These are phyloP conservation scores for Yamadazyma trypodendri DNA, from an alignment of 1,139 yeast species.

Conservation along the genomic window DNA sequence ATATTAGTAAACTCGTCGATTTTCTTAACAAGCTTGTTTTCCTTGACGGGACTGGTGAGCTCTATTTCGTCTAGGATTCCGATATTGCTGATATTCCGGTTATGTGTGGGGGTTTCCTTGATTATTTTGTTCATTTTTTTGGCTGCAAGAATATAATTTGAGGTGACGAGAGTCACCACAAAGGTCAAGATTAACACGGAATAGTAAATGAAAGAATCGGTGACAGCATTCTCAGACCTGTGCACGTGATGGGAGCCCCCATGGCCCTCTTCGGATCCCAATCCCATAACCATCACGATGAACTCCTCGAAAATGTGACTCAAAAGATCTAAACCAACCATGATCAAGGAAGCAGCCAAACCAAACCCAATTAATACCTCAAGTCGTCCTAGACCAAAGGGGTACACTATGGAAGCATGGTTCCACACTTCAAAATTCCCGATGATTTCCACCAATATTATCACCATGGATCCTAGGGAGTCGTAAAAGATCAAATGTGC, in stretches of 20 bases:
- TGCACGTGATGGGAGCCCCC: slow-evolving; percentile 56
- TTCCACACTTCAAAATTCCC: slow-evolving; percentile 92
- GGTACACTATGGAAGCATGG: slow-evolving; percentile 76
- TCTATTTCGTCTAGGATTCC: slow-evolving; percentile 13
- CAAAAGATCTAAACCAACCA: slow-evolving; percentile 86
- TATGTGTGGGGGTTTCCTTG: slow-evolving; percentile 15
- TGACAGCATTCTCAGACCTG: slow-evolving; percentile 27
- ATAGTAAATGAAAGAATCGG: slow-evolving; percentile 26
- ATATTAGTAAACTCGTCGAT: slow-evolving; percentile 14
- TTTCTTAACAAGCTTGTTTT: slow-evolving; percentile 11
- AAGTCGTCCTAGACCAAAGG: slow-evolving; percentile 87
- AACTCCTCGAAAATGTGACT: slow-evolving; percentile 83
- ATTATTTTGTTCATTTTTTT: slow-evolving; percentile 38
- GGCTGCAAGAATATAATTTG: slow-evolving; percentile 34
- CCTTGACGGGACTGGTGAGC: slow-evolving; percentile 4
- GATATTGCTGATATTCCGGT: slow-evolving; percentile 14
- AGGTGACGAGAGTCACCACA: slow-evolving; percentile 34
- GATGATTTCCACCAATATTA: slow-evolving; percentile 73
- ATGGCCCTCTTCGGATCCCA: slow-evolving; percentile 26
- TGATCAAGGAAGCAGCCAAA: slow-evolving; percentile 75
- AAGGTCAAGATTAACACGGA: slow-evolving; percentile 26
- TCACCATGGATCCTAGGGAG: slow-evolving; percentile 71
- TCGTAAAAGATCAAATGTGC: slow-evolving; percentile 89
- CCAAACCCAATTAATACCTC: slow-evolving; percentile 91
- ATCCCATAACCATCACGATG: slow-evolving; percentile 50